Evolutionary conservation across 305 asterid genomes (phyloP).

Genomic region (Galium porrigens): DNA sequence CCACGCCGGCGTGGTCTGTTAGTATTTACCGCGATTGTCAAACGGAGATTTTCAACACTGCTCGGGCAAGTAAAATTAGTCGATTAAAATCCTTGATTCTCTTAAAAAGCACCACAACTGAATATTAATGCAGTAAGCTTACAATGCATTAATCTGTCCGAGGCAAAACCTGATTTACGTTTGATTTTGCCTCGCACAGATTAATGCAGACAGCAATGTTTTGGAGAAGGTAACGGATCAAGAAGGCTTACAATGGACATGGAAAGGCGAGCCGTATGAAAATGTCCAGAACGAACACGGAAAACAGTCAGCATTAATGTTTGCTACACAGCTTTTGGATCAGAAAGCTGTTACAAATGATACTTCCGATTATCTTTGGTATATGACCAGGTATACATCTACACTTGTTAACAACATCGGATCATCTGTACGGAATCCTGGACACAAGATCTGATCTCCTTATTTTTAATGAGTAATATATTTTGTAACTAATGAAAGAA

Average conservation of each 20-base stretch:
- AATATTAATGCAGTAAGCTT: too few relatives aligned
- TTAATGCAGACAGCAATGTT: constrained; percentile 16
- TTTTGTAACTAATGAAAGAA: too few relatives aligned
- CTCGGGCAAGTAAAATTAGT: constrained; percentile 12
- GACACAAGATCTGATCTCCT: not conserved
- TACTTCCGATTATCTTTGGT: constrained; percentile 33
- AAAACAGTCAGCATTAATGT: not conserved
- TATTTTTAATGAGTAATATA: too few relatives aligned
- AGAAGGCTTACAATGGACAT: constrained; percentile 19
- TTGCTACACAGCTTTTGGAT: constrained; percentile 22
- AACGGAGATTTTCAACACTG: constrained; percentile 29
- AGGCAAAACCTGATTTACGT: too few relatives aligned
- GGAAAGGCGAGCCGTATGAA: constrained; percentile 21
- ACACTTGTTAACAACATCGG: not conserved
- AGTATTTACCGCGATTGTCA: constrained; percentile 29
- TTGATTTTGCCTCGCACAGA: constrained; percentile 5
- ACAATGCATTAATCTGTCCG: too few relatives aligned
- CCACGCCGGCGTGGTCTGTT: constrained; percentile 34
- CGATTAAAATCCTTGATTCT: not conserved
- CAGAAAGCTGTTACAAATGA: constrained; percentile 32
- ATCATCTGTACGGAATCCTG: not conserved
- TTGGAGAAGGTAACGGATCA: constrained; percentile 9
- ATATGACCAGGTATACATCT: constrained; percentile 29
- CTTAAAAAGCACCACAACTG: not conserved
- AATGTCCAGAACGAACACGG: not conserved